Percentiles rank a stretch among this genome's conserved stretches.
Evolutionary conservation across 306 rosid species (phyloP).

Genomic region (Hylodesmum podocarpum): DNA sequence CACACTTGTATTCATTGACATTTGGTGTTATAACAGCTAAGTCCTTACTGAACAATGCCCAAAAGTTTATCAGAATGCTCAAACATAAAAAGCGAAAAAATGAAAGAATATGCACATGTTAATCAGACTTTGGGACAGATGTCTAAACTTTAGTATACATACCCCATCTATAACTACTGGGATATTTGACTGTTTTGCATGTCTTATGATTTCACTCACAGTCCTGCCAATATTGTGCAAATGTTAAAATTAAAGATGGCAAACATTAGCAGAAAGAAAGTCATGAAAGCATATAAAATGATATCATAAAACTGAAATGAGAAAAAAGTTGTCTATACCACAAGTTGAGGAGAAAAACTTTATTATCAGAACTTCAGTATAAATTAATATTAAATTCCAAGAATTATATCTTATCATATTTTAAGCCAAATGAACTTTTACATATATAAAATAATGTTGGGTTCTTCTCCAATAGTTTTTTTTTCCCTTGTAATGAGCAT

Average conservation of each 20-base stretch:
- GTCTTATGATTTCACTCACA: conserved; percentile 62
- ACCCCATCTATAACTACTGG: conserved; percentile 52
- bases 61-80: neutral
- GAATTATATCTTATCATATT: neutral
- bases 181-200: conserved; percentile 65
- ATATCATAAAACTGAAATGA: neutral
- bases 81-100: neutral
- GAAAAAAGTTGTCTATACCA: neutral
- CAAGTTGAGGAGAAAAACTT: neutral
- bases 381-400: neutral
- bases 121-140: neutral
- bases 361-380: neutral
- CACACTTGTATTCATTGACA: conserved; percentile 11
- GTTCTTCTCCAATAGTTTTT: neutral
- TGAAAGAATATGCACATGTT: neutral
- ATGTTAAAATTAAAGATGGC: neutral
- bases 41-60: neutral
- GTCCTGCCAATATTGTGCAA: neutral
- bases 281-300: neutral
- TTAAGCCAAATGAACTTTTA: neutral
- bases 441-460: neutral
- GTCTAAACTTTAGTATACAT: neutral
- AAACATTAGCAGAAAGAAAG: neutral
- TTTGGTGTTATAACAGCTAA: conserved; percentile 5
- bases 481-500: neutral